Evolutionary conservation across 257 asterid genomes (phyloP), one percentile per base, ranked within the genome.

Genomic region (Gynochthodes officinalis): DNA sequence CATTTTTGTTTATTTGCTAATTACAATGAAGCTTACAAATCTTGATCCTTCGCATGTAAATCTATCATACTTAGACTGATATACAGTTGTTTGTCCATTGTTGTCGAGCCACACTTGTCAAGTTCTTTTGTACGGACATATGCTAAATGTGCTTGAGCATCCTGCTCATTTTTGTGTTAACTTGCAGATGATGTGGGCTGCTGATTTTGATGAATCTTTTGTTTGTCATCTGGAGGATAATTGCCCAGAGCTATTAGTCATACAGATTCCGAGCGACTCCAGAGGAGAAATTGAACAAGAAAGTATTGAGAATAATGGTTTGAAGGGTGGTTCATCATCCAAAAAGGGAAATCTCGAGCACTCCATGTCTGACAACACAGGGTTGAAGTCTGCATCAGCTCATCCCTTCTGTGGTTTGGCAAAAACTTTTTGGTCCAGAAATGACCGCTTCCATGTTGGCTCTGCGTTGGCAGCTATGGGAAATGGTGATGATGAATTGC

Each of bases 121-220:
- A 27, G 21, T 7, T 23, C 18, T 44, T 8, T 43, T 40, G 21
- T 15, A 46, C 46, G 49, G 16, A 19, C 25, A 12, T 39, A 46
- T 64, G 27, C 46, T 72, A 3, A 21, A 52, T 32, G 8, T 48
- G 69, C 76, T 15, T 44, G 39, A 14, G 35, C 53, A 59, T 35
- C 58, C 40, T 42, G 61, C 37, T 54, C 49, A 54, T 73, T 77
- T 60, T 59, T 49, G 52, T 74, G 60, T 67, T 57, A 42, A 70
- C 23, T 65, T 82, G 87, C 88, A 93, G 98, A 93, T 93, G 98
- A 93, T 93, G 77, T 93, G 98, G 98, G 98, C 98, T 42, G 98
- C 97, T 77, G 98, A 93, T 81, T 93, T 93, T 87, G 90, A 93
- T 77, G 79, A 85, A 75, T 83, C 91, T 37, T 68, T 89, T 82